Conservation (phyloP, 2,329 filamentous ascomycete species). For the Fusarium torreyae region DNA sequence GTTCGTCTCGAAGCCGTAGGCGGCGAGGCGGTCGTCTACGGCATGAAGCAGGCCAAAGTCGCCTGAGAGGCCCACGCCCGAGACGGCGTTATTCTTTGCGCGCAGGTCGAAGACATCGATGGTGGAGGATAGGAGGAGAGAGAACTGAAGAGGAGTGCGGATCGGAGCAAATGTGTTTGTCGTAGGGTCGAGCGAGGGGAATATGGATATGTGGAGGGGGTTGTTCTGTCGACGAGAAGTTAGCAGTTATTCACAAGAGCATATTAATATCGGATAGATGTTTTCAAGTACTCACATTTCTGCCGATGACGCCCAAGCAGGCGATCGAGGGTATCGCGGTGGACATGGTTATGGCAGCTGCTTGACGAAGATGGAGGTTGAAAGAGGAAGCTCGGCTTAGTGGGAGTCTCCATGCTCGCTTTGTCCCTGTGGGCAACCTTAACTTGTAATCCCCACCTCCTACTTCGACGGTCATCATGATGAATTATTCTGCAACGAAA, state of each 20-base stretch:
- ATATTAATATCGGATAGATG: neutral
- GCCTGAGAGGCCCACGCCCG: slow-evolving; percentile 73
- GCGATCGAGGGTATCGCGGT: slow-evolving; percentile 84
- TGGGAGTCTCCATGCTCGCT: slow-evolving; percentile 42
- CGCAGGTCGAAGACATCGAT: slow-evolving; percentile 95
- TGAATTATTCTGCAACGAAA: neutral
- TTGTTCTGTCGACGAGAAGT: slow-evolving; percentile 79
- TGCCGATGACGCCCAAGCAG: slow-evolving; percentile 93
- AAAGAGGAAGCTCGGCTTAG: slow-evolving; percentile 37
- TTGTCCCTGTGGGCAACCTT: slow-evolving; percentile 31
- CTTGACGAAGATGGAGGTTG: slow-evolving; percentile 35
- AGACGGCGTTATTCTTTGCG: slow-evolving; percentile 75
- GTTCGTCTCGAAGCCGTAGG: slow-evolving; percentile 97
- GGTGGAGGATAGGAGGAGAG: slow-evolving; percentile 89
- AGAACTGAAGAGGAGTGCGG: slow-evolving; percentile 87
- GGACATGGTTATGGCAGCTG: slow-evolving; percentile 62
- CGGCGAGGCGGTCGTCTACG: slow-evolving; percentile 91
- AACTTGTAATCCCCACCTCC: slow-evolving; percentile 37
- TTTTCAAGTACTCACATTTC: slow-evolving; percentile 75
- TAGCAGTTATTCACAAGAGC: neutral
- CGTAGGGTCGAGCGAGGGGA: slow-evolving; percentile 78
- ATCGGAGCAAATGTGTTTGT: slow-evolving; percentile 69
- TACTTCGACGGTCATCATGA: slow-evolving; percentile 28
- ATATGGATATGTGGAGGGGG: slow-evolving; percentile 92
- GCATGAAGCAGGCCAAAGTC: slow-evolving; percentile 94